Evolutionary conservation across 2,329 filamentous ascomycete genomes (phyloP).

Genomic region (Parafenestella ontariensis): DNA sequence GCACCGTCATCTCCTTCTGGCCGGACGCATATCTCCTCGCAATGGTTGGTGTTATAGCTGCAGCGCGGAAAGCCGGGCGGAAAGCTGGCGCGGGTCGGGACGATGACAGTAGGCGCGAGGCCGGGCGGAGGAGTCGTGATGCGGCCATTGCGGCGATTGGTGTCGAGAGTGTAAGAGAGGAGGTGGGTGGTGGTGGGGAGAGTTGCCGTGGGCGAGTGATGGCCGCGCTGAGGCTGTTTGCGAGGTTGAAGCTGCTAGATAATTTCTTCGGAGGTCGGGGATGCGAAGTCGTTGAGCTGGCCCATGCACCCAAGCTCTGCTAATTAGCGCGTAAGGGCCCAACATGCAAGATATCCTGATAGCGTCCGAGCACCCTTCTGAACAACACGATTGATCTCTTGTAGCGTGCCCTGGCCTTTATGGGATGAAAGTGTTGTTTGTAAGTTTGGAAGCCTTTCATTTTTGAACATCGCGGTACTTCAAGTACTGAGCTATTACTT

Average conservation of each 20-base stretch:
- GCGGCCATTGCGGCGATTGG: constrained; percentile 58
- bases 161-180: constrained; percentile 6
- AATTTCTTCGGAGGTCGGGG: constrained; percentile 34
- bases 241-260: constrained; percentile 33
- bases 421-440: too few species aligned
- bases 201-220: constrained; percentile 33
- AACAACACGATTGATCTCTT: too few species aligned
- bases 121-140: constrained; percentile 69
- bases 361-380: too few species aligned
- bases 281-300: constrained; percentile 24
- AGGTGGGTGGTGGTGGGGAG: constrained; percentile 14
- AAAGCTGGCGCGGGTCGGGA: constrained; percentile 59
- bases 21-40: constrained; percentile 64
- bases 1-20: constrained; percentile 93
- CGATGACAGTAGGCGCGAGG: constrained; percentile 67
- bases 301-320: constrained; percentile 12
- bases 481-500: too few species aligned
- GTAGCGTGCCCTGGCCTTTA: too few species aligned
- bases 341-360: not conserved
- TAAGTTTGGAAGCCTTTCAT: too few species aligned
- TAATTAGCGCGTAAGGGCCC: constrained; percentile 8
- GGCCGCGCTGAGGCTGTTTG: constrained; percentile 31
- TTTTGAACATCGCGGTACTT: too few species aligned
- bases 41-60: constrained; percentile 57
- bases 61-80: constrained; percentile 60